Percentiles rank a stretch among this genome's conserved stretches.
Evolutionary conservation across 1,139 yeast genomes (phyloP).

Genomic region (Zygoascus sp.): DNA sequence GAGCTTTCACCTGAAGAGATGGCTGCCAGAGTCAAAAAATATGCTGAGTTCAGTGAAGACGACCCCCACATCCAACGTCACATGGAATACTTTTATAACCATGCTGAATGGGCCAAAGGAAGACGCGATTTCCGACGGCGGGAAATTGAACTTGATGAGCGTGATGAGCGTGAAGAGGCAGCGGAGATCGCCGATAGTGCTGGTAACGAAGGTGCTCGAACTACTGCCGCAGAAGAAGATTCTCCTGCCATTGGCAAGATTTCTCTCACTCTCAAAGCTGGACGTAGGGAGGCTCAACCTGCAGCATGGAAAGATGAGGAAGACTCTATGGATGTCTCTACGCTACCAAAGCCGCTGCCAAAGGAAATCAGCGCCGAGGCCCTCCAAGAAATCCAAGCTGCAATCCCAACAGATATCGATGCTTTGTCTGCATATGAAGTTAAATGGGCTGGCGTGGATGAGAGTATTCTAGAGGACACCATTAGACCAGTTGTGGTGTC

Average conservation of each 20-base stretch:
- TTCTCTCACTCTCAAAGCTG: slow-evolving; percentile 3
- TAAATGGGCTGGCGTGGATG: slow-evolving; percentile 30
- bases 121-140: slow-evolving; percentile 27
- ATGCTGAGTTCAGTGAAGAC: slow-evolving; percentile 27
- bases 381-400: slow-evolving; percentile 14
- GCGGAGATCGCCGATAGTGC: slow-evolving; percentile 18
- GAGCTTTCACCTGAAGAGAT: slow-evolving; percentile 20
- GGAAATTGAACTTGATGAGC: slow-evolving; percentile 31
- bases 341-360: slow-evolving; percentile 16
- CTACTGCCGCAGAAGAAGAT: slow-evolving; percentile 4
- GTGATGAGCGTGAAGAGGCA: slow-evolving; percentile 27
- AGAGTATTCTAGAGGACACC: slow-evolving; percentile 23
- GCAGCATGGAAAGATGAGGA: slow-evolving; percentile 20
- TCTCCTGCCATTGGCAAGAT: slow-evolving; percentile 1
- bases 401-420: slow-evolving; percentile 23
- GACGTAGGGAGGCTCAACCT: slow-evolving; percentile 4
- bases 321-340: slow-evolving; percentile 16
- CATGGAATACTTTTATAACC: slow-evolving; percentile 33
- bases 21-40: slow-evolving; percentile 21
- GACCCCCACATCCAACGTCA: slow-evolving; percentile 20
- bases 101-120: slow-evolving; percentile 33
- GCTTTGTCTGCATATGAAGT: slow-evolving; percentile 26
- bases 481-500: slow-evolving; percentile 28
- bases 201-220: slow-evolving; percentile 9
- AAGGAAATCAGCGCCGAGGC: not conserved